phyloP scores from a whole-genome alignment of 352 stramenopile species.

The Sclerospora graminicola region DNA sequence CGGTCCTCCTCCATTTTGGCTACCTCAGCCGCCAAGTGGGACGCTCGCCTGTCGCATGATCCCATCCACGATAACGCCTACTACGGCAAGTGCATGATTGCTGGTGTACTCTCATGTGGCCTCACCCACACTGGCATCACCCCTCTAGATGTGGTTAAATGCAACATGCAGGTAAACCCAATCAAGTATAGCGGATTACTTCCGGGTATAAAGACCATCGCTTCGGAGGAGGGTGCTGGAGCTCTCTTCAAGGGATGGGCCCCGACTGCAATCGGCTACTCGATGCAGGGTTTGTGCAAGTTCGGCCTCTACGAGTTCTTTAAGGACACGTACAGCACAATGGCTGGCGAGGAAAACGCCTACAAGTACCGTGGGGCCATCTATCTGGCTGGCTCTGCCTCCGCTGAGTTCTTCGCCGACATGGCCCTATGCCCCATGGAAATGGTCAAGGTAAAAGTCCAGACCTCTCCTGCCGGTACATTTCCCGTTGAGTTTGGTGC shows the following conservation, averaged over 20 bases:
- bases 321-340: constrained; percentile 89
- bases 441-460: constrained; percentile 93
- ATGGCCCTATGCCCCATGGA: constrained; percentile 91
- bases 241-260: constrained; percentile 89
- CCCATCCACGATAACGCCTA: constrained; percentile 84
- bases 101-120: constrained; percentile 87
- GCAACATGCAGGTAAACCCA: constrained; percentile 91
- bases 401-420: constrained; percentile 91
- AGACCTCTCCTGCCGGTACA: constrained; percentile 83
- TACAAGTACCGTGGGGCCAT: constrained; percentile 90
- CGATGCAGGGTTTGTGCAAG: constrained; percentile 85
- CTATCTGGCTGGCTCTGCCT: constrained; percentile 88
- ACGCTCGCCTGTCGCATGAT: constrained; percentile 69
- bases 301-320: constrained; percentile 95
- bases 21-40: constrained; percentile 75
- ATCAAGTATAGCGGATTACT: constrained; percentile 78
- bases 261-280: constrained; percentile 89
- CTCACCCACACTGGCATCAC: constrained; percentile 90
- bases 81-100: constrained; percentile 93
- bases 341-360: constrained; percentile 87
- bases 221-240: constrained; percentile 68
- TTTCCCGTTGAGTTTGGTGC: constrained; percentile 85
- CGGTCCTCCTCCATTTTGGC: constrained; percentile 37
- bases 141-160: constrained; percentile 91
- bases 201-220: constrained; percentile 78